Evolutionary conservation across 495 filamentous ascomycete genomes (phyloP).

Genomic region (Rusavskia elegans): DNA sequence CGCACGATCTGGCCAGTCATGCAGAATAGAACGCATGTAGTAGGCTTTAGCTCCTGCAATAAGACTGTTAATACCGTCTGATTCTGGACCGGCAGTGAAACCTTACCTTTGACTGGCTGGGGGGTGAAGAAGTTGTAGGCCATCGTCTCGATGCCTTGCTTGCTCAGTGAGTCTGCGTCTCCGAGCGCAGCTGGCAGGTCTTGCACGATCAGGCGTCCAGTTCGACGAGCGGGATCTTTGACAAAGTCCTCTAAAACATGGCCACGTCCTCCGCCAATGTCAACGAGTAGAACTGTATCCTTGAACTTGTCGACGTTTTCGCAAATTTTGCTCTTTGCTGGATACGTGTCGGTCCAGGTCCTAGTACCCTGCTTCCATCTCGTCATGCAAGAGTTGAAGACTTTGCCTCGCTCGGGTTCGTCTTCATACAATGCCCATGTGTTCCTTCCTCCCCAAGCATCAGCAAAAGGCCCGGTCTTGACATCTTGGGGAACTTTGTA

Average conservation of each 20-base stretch:
- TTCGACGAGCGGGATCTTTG: constrained; percentile 13
- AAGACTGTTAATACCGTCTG: not conserved
- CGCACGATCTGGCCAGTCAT: constrained; percentile 29
- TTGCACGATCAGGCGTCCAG: constrained; percentile 31
- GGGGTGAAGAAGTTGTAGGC: constrained; percentile 34
- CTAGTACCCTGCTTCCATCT: not conserved
- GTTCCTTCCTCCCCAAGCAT: not conserved
- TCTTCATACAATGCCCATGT: not conserved
- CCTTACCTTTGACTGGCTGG: constrained; percentile 25
- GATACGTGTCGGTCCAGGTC: not conserved
- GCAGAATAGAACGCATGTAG: constrained; percentile 28
- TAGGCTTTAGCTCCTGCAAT: constrained; percentile 26
- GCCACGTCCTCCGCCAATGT: constrained; percentile 34
- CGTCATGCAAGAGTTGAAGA: not conserved
- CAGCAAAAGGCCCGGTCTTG: not conserved
- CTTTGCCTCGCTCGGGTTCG: not conserved
- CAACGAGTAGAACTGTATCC: constrained; percentile 27
- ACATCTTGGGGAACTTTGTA: not conserved
- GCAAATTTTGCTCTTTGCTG: not conserved
- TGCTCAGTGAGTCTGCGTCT: constrained; percentile 12
- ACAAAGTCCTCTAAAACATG: constrained; percentile 32
- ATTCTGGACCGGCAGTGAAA: not conserved
- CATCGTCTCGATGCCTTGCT: constrained; percentile 17
- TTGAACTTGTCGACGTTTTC: not conserved
- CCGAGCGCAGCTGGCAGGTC: constrained; percentile 28